phyloP scores from a whole-genome alignment of 1,139 yeast species.

The Geotrichum reessii region DNA sequence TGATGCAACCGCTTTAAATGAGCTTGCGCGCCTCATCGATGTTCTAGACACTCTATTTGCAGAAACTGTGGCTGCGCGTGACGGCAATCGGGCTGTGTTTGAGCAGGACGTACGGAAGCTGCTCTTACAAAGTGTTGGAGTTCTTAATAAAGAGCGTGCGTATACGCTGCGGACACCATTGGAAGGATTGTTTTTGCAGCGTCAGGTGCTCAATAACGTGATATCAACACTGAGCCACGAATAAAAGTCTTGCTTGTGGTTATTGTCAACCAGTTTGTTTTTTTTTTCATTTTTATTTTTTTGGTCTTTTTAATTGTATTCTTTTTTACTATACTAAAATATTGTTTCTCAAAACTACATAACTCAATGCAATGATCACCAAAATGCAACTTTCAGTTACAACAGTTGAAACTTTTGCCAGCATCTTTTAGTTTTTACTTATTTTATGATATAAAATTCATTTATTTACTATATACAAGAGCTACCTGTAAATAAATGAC shows the following conservation, averaged over 20 bases:
- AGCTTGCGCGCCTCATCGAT: not conserved
- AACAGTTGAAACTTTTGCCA: not conserved
- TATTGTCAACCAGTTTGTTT: no score
- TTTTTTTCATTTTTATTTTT: no score
- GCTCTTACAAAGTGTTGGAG: conserved; percentile 26
- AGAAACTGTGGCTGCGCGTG: not conserved
- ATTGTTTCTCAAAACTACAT: not conserved
- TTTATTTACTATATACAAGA: not conserved
- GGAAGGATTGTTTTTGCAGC: conserved; percentile 18
- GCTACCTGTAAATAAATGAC: not conserved
- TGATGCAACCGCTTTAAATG: not conserved
- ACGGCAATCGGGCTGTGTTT: conserved; percentile 18
- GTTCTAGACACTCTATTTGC: not conserved
- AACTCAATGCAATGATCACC: not conserved
- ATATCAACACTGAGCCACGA: not conserved
- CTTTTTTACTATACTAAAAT: no score
- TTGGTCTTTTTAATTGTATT: no score
- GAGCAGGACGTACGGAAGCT: conserved; percentile 25
- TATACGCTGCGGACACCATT: conserved; percentile 23
- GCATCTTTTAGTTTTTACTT: not conserved
- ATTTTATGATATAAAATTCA: not conserved
- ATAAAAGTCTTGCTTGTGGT: not conserved
- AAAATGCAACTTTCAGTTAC: not conserved
- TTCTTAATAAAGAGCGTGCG: conserved; percentile 24
- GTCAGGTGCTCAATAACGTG: not conserved